phyloP scores from a whole-genome alignment of 768 basidiomycete genomes.

The Lentinula guzmanii region DNA sequence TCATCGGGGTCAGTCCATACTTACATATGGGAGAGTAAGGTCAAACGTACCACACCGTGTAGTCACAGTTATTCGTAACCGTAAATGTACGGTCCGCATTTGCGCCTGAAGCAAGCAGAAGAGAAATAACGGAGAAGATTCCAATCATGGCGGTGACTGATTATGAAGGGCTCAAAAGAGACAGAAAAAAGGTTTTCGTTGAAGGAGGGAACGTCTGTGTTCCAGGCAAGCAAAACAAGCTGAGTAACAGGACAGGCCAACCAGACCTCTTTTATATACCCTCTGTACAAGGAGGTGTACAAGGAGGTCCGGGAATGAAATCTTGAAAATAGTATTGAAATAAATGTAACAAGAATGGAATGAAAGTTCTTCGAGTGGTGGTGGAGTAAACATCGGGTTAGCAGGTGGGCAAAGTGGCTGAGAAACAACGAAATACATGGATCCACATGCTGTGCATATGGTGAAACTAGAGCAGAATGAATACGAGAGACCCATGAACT shows the following conservation, averaged over 20 bases:
- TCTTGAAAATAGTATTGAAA: neutral
- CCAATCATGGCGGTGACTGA: conserved; percentile 1
- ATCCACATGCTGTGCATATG: neutral
- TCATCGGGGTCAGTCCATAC: neutral
- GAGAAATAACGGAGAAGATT: neutral
- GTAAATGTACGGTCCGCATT: conserved; percentile 6
- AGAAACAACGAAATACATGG: neutral
- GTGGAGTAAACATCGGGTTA: neutral
- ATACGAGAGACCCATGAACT: too few species aligned
- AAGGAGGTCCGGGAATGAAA: neutral
- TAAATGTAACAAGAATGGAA: neutral
- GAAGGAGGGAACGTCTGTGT: neutral
- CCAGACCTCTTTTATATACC: neutral
- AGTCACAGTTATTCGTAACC: conserved; percentile 27
- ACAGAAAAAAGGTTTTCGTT: neutral
- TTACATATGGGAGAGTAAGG: neutral
- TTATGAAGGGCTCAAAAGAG: neutral
- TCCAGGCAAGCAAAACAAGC: neutral
- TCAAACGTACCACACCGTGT: conserved; percentile 39
- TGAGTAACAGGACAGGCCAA: neutral
- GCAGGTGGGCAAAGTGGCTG: neutral
- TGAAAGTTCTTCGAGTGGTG: neutral
- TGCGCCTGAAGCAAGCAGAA: neutral
- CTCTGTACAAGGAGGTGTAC: too few species aligned
- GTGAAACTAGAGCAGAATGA: neutral